Evolutionary conservation across 2,329 filamentous ascomycete genomes (phyloP).

Genomic region (Chalaropsis ovoidea): DNA sequence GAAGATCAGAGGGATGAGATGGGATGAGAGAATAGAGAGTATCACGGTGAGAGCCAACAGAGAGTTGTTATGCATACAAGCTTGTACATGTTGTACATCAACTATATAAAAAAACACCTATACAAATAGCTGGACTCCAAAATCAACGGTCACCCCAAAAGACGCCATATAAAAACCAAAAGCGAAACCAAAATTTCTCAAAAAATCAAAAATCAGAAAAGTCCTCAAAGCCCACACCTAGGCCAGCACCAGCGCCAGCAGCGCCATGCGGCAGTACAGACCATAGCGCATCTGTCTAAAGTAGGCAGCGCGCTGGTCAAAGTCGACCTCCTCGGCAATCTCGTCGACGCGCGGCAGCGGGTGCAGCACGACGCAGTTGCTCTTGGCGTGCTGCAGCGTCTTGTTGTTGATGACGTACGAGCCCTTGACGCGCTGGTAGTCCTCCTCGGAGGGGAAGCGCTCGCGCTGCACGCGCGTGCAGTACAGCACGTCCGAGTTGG

Average conservation of each 20-base stretch:
- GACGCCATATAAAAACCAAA: too few relatives aligned
- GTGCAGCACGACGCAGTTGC: conserved; percentile 88
- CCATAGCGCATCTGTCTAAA: conserved; percentile 99
- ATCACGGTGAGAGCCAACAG: too few relatives aligned
- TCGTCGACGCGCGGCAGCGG: conserved; percentile 88
- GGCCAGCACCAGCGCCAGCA: conserved; percentile 82
- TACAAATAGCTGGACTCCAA: too few relatives aligned
- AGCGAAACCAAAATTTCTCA: conserved; percentile 7
- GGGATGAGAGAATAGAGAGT: too few relatives aligned
- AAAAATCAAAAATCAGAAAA: conserved; percentile 23
- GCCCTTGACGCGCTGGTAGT: conserved; percentile 83
- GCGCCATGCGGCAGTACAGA: conserved; percentile 93
- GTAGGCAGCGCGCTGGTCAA: conserved; percentile 92
- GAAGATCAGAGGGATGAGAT: too few relatives aligned
- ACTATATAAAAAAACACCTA: too few relatives aligned
- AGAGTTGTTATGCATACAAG: too few relatives aligned
- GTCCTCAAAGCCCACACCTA: conserved; percentile 24
- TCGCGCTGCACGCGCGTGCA: conserved; percentile 96
- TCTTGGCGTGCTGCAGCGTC: conserved; percentile 83
- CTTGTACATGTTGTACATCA: too few relatives aligned
- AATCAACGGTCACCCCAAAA: too few relatives aligned
- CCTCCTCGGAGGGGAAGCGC: conserved; percentile 68
- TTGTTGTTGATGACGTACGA: conserved; percentile 83
- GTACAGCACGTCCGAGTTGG: conserved; percentile 83
- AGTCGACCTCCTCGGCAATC: conserved; percentile 91